Evolutionary conservation across 768 basidiomycete species (phyloP).

Genomic region (Psilocybe cyanescens): DNA sequence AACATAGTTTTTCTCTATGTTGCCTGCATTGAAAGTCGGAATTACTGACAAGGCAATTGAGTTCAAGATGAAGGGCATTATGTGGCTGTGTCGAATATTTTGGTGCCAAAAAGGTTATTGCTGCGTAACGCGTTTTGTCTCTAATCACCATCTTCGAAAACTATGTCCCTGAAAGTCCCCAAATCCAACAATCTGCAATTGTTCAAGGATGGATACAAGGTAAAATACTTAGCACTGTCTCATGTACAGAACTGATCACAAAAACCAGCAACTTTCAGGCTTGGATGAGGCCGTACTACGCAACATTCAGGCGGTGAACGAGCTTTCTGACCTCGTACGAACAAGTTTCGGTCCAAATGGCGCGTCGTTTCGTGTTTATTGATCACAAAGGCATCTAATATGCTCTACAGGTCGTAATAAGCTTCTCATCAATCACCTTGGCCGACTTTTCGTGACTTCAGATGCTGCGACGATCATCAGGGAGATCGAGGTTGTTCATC

Average conservation of each 20-base stretch:
- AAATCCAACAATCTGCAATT: slow-evolving; percentile 87
- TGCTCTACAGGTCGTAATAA: slow-evolving; percentile 83
- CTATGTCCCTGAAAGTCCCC: slow-evolving; percentile 94
- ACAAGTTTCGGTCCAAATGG: slow-evolving; percentile 98
- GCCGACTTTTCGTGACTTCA: slow-evolving; percentile 94
- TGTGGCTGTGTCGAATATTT: slow-evolving; percentile 18
- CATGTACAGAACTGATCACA: slow-evolving; percentile 3
- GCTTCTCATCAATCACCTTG: slow-evolving; percentile 96
- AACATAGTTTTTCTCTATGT: no score
- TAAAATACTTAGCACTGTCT: slow-evolving; percentile 25
- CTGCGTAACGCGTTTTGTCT: slow-evolving; percentile 25
- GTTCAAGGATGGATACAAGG: slow-evolving; percentile 98
- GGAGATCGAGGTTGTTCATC: slow-evolving; percentile 98
- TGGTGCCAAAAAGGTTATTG: slow-evolving; percentile 16
- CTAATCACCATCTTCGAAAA: slow-evolving; percentile 21
- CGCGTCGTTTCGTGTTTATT: slow-evolving; percentile 40
- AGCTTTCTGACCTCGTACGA: slow-evolving; percentile 92
- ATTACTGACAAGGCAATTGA: no score
- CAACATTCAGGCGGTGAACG: slow-evolving; percentile 95
- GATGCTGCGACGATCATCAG: slow-evolving; percentile 99
- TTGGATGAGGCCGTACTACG: slow-evolving; percentile 97
- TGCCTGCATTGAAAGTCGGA: no score
- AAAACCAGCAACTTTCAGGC: slow-evolving; percentile 70
- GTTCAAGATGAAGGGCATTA: neutral
- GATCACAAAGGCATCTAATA: neutral